A percentile compares a stretch with the other conserved stretches of the same genome.
These are phyloP conservation scores for Pisolithus thermaeus DNA, from an alignment of 1,284 basidiomycete species.

Conservation along the genomic window DNA sequence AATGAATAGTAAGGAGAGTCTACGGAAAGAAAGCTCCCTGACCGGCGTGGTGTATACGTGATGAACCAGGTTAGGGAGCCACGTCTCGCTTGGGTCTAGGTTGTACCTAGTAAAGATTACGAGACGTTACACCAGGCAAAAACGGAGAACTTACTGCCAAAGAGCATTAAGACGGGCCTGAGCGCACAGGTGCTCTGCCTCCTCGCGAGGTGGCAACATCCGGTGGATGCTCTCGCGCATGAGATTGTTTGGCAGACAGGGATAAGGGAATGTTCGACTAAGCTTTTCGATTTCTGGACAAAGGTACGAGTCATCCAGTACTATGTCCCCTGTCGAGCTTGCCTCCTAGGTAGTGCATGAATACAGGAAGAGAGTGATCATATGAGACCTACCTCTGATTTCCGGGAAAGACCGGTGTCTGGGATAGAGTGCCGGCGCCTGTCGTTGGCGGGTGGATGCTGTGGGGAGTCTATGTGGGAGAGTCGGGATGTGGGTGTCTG, in stretches of 20 bases:
- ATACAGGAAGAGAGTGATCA: background rate
- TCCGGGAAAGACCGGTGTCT: conserved; percentile 11
- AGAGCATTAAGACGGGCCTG: conserved; percentile 58
- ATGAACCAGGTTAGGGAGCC: conserved; percentile 57
- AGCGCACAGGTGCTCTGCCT: conserved; percentile 52
- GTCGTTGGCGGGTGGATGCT: conserved; percentile 10
- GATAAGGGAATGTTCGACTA: conserved; percentile 58
- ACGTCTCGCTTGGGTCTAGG: conserved; percentile 59
- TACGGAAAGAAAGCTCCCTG: conserved; percentile 51
- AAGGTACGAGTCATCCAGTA: conserved; percentile 20
- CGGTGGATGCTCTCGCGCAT: conserved; percentile 55
- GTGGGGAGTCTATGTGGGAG: conserved; percentile 11
- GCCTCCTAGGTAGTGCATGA: conserved; percentile 15
- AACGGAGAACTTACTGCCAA: conserved; percentile 53
- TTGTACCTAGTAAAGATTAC: conserved; percentile 45
- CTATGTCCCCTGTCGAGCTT: conserved; percentile 18
- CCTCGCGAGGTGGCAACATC: conserved; percentile 49
- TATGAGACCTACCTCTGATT: conserved; percentile 21
- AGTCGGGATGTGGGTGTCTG: conserved; percentile 23
- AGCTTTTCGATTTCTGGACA: conserved; percentile 53
- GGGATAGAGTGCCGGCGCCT: conserved; percentile 3
- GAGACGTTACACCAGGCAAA: conserved; percentile 4
- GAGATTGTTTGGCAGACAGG: conserved; percentile 48
- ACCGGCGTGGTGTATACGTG: conserved; percentile 56
- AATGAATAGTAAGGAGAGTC: conserved; percentile 59